Evolutionary conservation across 2,329 filamentous ascomycete genomes (phyloP), one percentile per base, ranked within the genome.

Genomic region (Rhynchosporium graminicola): DNA sequence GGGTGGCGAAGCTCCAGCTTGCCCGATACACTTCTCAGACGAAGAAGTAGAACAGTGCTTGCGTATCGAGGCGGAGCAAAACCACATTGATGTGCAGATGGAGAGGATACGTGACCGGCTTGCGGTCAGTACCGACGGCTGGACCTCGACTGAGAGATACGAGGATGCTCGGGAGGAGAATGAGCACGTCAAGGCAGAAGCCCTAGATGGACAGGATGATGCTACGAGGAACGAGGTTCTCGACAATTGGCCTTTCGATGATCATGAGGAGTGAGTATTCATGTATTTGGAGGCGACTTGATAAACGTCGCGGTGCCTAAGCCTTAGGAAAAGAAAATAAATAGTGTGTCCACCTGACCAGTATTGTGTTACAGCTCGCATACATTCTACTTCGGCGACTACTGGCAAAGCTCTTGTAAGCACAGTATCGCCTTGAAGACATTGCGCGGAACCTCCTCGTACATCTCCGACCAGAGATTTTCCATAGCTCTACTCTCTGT

Each of bases 51-150:
- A 31, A 46, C 36, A 63, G 45, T 63, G 51, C 29, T 40, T 60
- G 31, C 13, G 50, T n/a, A 51, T 60, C 15, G 46, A 61, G 28
- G 46, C 43, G 4, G 47, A 52, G 54, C 43, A 70, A 29, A 63
- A 71, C 47, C 66, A 70, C 20, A 64, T 65, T 20, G 63, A 72
- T 48, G 56, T 50, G 3, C 62, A 72, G 8, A 57, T 71, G 61
- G 65, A 72, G 63, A 51, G 20, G 1, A 63, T 70, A 59, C 65
- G 66, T 33, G 63, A 61, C 36, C 3, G 67, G 38, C 63, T 71
- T 66, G 70, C 70, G 42, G 60, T 73, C n/a, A 63, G 65, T 43
- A 62, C 59, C 45, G 70, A 74, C 58, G 72, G 70, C n/a, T 74
- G 68, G 72, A 72, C 66, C 9, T 45, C 64, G 29, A 64, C 68